phyloP scores from a whole-genome alignment of 257 asterid genomes.

The Nicotiana otophora region DNA sequence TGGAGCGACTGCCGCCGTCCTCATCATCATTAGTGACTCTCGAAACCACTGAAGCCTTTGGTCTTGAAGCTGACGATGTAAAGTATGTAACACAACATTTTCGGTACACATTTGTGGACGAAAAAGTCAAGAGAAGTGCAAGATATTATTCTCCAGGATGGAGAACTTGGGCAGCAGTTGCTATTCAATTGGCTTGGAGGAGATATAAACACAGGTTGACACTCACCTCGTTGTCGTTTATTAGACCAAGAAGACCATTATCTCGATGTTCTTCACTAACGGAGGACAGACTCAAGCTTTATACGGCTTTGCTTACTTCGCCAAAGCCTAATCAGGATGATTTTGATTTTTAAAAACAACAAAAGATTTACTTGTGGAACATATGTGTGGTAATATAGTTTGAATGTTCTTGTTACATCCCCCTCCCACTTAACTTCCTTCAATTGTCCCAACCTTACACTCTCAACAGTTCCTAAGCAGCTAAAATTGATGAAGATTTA shows the following conservation, averaged over 20 bases:
- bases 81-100: conserved; percentile 94
- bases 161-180: conserved; percentile 98
- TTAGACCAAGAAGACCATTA: conserved; percentile 76
- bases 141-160: conserved; percentile 96
- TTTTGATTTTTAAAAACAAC: conserved; percentile 44
- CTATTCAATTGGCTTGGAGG: conserved; percentile 92
- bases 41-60: conserved; percentile 88
- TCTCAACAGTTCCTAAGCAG: too few relatives aligned
- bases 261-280: conserved; percentile 83
- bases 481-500: too few relatives aligned
- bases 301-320: conserved; percentile 77
- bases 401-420: background rate
- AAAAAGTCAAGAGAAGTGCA: conserved; percentile 86
- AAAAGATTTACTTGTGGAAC: background rate
- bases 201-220: conserved; percentile 73
- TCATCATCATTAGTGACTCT: conserved; percentile 68
- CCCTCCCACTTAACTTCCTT: background rate
- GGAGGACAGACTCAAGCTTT: conserved; percentile 87
- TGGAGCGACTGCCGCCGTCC: conserved; percentile 83
- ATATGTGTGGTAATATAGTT: background rate
- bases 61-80: conserved; percentile 84
- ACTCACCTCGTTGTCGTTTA: conserved; percentile 74
- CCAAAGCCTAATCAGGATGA: conserved; percentile 97
- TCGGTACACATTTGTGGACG: conserved; percentile 88
- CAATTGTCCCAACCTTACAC: background rate